Percentiles rank a stretch among this genome's conserved stretches.
Evolutionary conservation across 805 yeast genomes (phyloP).

Genomic region (Zygotorulaspora chibaensis): DNA sequence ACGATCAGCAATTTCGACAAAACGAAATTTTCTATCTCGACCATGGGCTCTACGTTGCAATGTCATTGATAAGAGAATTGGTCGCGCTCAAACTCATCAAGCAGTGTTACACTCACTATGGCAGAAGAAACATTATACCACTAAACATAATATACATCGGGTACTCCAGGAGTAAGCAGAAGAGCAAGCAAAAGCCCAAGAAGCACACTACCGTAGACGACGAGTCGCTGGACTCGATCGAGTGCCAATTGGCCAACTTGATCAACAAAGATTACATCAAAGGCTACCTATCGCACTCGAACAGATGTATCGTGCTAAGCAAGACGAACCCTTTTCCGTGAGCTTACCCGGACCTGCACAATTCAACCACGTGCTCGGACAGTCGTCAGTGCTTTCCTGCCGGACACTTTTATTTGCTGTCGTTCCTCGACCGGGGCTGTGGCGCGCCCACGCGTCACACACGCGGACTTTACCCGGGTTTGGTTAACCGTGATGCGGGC

Average conservation of each 20-base stretch:
- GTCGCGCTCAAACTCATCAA: constrained; percentile 51
- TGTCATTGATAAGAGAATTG: constrained; percentile 48
- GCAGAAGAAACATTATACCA: constrained; percentile 18
- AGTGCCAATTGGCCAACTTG: constrained; percentile 63
- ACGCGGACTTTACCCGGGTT: not conserved
- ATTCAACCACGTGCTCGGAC: not conserved
- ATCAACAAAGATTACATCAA: constrained; percentile 59
- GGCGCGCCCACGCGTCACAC: not conserved
- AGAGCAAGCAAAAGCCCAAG: constrained; percentile 1
- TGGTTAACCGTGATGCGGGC: no score
- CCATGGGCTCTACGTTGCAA: constrained; percentile 56
- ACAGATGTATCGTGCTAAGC: constrained; percentile 69
- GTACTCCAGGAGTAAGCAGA: constrained; percentile 3
- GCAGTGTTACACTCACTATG: constrained; percentile 25
- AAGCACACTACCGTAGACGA: constrained; percentile 12
- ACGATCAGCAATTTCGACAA: constrained; percentile 42
- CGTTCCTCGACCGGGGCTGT: not conserved
- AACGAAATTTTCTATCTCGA: constrained; percentile 50
- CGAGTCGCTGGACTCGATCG: constrained; percentile 48
- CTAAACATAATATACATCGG: constrained; percentile 10
- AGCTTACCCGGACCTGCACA: constrained; percentile 16
- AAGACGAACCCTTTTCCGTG: constrained; percentile 69
- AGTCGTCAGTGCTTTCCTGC: not conserved
- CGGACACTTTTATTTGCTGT: not conserved
- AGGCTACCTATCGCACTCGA: constrained; percentile 78